Evolutionary conservation across 352 stramenopile species (phyloP), one percentile per base, ranked within the genome.

Genomic region (Pythium rishiriense): DNA sequence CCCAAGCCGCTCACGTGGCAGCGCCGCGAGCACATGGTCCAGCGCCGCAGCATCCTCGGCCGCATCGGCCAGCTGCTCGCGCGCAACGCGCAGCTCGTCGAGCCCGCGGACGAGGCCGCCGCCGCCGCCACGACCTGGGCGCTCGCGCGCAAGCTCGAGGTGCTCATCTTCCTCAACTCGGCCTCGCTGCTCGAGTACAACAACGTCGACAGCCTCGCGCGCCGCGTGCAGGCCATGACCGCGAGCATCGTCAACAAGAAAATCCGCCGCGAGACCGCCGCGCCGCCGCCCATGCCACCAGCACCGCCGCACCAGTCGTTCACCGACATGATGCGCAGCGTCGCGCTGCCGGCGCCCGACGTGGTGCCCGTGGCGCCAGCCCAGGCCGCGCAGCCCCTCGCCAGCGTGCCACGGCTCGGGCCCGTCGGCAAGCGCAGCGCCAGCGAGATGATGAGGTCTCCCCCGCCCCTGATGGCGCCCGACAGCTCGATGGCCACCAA

Each of bases 221-320:
- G 86, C 7, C 86, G 86, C 50, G 82, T 94, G 45, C 86, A 94
- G 71, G 83, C 83, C 35, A 69, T 94, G 21, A 93, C 86, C 4
- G 76, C 82, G 12, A 75, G 83, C 46, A 91, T 94, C 33, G 82
- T 94, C 33, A 94, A 94, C 70, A 91, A 91, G 73, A 91, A 91
- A 60, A 94, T 92, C 52, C 81, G 86, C 8, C 72, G 79, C 10
- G 64, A 85, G 39, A 81, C 62, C 45, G 52, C 57, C n/a, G 54
- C 58, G 56, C 45, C 28, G 58, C 58, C 21, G 4, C 43, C 41
- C 29, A 37, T 47, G 21, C n/a, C 33, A 7, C 15, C 48, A 11
- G 10, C 37, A 43, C 37, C n/a, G 37, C 37, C 37, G 37, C 37
- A 43, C 37, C 50, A 39, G 17, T 57, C 61, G 17, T 69, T 69